Percentiles rank a stretch among this genome's conserved stretches.
Conservation (phyloP, 495 filamentous ascomycete species). For the Hyaloscypha variabilis region DNA sequence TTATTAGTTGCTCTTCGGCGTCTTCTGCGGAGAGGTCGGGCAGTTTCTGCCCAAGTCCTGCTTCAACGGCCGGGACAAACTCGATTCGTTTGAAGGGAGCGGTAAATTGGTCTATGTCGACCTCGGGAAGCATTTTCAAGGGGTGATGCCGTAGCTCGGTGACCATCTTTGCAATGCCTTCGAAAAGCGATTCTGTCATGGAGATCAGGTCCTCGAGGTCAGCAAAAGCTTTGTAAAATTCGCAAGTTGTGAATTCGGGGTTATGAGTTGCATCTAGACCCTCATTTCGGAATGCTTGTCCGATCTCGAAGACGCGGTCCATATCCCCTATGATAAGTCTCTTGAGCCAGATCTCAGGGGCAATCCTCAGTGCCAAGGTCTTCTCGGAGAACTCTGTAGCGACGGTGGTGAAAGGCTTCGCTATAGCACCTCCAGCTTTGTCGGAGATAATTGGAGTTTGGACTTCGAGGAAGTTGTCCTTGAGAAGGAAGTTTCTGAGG, state of each 20-base stretch:
- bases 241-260: conserved; percentile 95
- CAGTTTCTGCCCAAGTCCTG: conserved; percentile 60
- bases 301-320: conserved; percentile 88
- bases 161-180: conserved; percentile 56
- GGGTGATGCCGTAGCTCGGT: conserved; percentile 47
- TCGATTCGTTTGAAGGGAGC: conserved; percentile 66
- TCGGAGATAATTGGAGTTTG: conserved; percentile 84
- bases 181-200: conserved; percentile 70
- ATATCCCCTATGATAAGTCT: conserved; percentile 89
- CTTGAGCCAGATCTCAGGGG: conserved; percentile 95
- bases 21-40: conserved; percentile 64
- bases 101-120: conserved; percentile 43
- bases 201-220: conserved; percentile 75
- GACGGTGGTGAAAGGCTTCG: conserved; percentile 79
- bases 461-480: conserved; percentile 78
- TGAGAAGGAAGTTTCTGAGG: conserved; percentile 72
- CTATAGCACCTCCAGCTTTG: conserved; percentile 78
- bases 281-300: conserved; percentile 92
- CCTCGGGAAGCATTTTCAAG: conserved; percentile 50
- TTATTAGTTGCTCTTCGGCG: conserved; percentile 57
- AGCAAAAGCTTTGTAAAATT: conserved; percentile 90
- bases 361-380: conserved; percentile 76
- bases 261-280: conserved; percentile 93
- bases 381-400: conserved; percentile 72
- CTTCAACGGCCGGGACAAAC: conserved; percentile 81